Evolutionary conservation across 768 basidiomycete genomes (phyloP), one percentile per base, ranked within the genome.

Genomic region (Postia placenta): DNA sequence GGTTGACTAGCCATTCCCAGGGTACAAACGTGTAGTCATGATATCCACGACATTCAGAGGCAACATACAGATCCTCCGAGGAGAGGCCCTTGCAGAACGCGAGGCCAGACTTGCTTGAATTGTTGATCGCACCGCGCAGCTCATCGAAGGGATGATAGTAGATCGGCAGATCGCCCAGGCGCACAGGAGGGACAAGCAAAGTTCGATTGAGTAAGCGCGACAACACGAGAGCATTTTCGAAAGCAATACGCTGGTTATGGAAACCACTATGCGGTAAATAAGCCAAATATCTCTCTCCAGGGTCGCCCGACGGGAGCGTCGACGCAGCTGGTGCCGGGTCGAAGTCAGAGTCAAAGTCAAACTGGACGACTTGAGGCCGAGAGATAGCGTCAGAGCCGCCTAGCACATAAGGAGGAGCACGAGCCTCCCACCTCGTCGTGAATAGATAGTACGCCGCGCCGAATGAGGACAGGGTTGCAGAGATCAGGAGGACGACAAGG

Each of bases 251-350:
- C 67, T 92, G 87, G 64, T 89, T 92, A 65, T 92, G 87, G 55
- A 87, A 85, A 2, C 87, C 86, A 53, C 85, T 87, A 62, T 92
- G 88, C 11, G 89, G 88, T 17, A 92, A 71, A 63, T 88, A 92
- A 17, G 86, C 73, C 17, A 92, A 65, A 63, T 76, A 92, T 45
- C 62, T 69, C 52, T 72, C 71, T 17, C 63, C 68, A 11, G 49
- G 4, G 24, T 42, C 27, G 11, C 5, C 3, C 9, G 17, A 5
- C 25, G 30, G 6, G 4, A 22, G 11, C 24, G 11, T 4, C 7
- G 46, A 28, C 24, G 33, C 19, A 23, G 15, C 17, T 12, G 45
- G 14, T 45, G 37, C 42, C 45, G 23, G 17, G 46, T 38, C 19
- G n/a, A 23, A 30, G 3, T 14, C 26, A 22, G 45, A 20, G 20